Percentiles rank a stretch among this genome's conserved stretches.
These are phyloP conservation scores for Cladosporium sp. DNA, from an alignment of 2,329 filamentous ascomycete genomes.

Conservation along the genomic window DNA sequence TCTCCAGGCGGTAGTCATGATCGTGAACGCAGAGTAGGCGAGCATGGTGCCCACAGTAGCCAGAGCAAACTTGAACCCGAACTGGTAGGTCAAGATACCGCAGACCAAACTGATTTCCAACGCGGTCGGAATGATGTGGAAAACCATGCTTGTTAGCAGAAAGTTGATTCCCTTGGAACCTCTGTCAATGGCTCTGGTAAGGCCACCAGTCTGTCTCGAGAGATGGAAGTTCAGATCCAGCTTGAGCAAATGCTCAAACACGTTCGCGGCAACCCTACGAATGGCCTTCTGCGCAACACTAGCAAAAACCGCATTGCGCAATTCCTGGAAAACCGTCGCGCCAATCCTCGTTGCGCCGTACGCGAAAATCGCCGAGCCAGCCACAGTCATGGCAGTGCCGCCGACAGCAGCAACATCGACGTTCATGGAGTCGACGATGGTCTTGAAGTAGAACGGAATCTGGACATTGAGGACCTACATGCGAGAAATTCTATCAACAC, in stretches of 20 bases:
- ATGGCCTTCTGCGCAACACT: conserved; percentile 97
- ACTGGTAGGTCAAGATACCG: conserved; percentile 93
- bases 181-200: conserved; percentile 90
- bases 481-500: conserved; percentile 29
- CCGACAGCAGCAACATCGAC: conserved; percentile 81
- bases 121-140: conserved; percentile 89
- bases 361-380: conserved; percentile 86
- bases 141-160: conserved; percentile 94
- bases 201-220: conserved; percentile 85
- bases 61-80: conserved; percentile 83
- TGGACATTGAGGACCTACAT: conserved; percentile 78
- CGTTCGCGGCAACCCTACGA: conserved; percentile 80
- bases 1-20: conserved; percentile 92
- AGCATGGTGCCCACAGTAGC: conserved; percentile 90
- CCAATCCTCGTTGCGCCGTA: conserved; percentile 84
- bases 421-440: conserved; percentile 96
- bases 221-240: conserved; percentile 93
- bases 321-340: conserved; percentile 83
- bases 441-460: conserved; percentile 98
- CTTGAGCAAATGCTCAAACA: conserved; percentile 83
- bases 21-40: conserved; percentile 93
- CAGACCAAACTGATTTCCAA: conserved; percentile 94
- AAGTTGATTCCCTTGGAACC: conserved; percentile 99
- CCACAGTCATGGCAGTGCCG: conserved; percentile 84
- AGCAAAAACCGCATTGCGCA: conserved; percentile 94